Percentiles rank a stretch among this genome's conserved stretches.
Evolutionary conservation across 1,139 yeast genomes (phyloP).

Genomic region (Geotrichum candidum): DNA sequence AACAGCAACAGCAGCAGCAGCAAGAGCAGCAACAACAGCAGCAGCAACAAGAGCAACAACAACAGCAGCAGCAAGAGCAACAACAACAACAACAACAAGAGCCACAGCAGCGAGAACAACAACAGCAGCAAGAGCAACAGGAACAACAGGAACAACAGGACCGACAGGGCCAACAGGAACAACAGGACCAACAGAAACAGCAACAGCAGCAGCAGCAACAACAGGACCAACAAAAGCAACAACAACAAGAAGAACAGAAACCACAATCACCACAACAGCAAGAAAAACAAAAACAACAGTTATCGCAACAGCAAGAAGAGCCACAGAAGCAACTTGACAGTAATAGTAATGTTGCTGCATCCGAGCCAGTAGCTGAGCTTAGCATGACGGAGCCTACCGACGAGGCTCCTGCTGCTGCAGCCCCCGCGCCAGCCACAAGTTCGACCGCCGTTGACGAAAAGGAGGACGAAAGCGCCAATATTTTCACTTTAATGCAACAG

Average conservation of each 20-base stretch:
- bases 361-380: neutral
- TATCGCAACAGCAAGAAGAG: neutral
- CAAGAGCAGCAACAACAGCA: neutral
- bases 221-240: neutral
- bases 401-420: neutral
- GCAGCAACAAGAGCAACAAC: neutral
- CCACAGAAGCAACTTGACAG: neutral
- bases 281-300: neutral
- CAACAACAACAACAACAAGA: neutral
- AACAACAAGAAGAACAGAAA: neutral
- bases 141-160: neutral
- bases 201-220: slow-evolving; percentile 5
- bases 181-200: neutral
- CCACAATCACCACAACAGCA: neutral
- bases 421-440: neutral
- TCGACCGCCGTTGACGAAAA: neutral
- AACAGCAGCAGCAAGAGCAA: no score
- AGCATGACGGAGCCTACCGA: neutral
- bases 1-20: neutral
- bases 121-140: no score
- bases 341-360: neutral
- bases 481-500: slow-evolving; percentile 12
- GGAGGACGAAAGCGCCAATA: slow-evolving; percentile 14
- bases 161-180: neutral
- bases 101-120: no score